Conservation (phyloP, 257 asterid species). For the Paraleonurus japonicus region DNA sequence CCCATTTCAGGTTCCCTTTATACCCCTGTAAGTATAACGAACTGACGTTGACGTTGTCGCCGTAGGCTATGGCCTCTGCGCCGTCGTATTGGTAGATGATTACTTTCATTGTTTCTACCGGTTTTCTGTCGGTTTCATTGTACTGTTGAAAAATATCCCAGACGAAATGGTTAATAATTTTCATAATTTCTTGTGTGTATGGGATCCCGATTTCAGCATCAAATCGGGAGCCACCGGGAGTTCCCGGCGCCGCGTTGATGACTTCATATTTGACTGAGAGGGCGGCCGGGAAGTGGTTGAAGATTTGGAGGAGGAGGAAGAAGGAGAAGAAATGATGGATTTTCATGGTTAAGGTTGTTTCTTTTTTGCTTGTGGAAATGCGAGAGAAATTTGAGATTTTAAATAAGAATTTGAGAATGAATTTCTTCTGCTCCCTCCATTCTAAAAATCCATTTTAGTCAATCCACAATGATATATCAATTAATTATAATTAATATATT, state of each 20-base stretch:
- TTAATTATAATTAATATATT: too few species aligned
- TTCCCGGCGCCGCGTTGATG: conserved; percentile 20
- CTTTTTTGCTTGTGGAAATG: neutral
- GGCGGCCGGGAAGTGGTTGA: neutral
- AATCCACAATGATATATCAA: too few species aligned
- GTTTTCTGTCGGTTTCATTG: conserved; percentile 7
- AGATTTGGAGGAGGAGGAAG: conserved; percentile 18
- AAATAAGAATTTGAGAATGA: too few species aligned
- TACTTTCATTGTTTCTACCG: neutral
- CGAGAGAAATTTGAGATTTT: neutral
- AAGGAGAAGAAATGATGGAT: neutral
- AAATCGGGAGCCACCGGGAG: conserved; percentile 38
- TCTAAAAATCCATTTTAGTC: too few species aligned
- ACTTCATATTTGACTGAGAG: conserved; percentile 31
- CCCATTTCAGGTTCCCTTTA: conserved; percentile 38
- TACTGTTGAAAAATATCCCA: conserved; percentile 37
- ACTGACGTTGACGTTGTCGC: conserved; percentile 36
- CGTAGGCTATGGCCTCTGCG: conserved; percentile 36
- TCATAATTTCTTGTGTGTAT: conserved; percentile 29
- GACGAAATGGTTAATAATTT: conserved; percentile 30
- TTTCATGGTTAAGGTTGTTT: conserved; percentile 17
- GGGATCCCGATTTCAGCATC: conserved; percentile 33
- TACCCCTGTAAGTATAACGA: conserved; percentile 29
- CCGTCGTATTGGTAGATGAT: conserved; percentile 35
- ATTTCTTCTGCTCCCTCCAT: too few species aligned